phyloP scores from a whole-genome alignment of 2,329 filamentous ascomycete genomes.

The Aspergillus oerlinghausenensis region DNA sequence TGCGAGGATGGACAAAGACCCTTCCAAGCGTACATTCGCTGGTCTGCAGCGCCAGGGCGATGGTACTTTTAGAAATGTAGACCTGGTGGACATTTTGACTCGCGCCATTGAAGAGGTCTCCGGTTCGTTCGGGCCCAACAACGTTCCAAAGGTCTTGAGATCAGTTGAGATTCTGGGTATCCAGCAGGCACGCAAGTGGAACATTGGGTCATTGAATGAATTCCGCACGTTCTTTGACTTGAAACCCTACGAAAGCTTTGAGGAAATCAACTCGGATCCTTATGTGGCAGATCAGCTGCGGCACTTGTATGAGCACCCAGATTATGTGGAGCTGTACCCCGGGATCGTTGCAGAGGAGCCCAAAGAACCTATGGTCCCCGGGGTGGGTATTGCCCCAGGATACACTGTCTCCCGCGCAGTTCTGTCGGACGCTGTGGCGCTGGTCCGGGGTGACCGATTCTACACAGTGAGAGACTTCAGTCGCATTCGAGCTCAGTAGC shows the following conservation, averaged over 20 bases:
- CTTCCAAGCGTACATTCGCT: slow-evolving; percentile 63
- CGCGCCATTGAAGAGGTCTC: slow-evolving; percentile 66
- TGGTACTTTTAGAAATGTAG: slow-evolving; percentile 70
- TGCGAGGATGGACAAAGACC: slow-evolving; percentile 58
- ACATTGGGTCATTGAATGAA: slow-evolving; percentile 73
- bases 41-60: slow-evolving; percentile 60
- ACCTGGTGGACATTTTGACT: slow-evolving; percentile 65
- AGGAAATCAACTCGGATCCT: slow-evolving; percentile 77
- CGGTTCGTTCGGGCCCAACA: slow-evolving; percentile 63
- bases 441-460: slow-evolving; percentile 72
- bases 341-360: slow-evolving; percentile 72
- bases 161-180: slow-evolving; percentile 78
- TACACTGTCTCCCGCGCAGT: slow-evolving; percentile 75
- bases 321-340: slow-evolving; percentile 75
- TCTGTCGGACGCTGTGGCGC: slow-evolving; percentile 69
- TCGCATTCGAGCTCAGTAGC: slow-evolving; percentile 4
- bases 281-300: slow-evolving; percentile 62
- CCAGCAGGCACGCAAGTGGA: slow-evolving; percentile 70
- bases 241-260: slow-evolving; percentile 70
- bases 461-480: slow-evolving; percentile 51
- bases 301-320: slow-evolving; percentile 65
- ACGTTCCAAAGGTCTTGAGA: slow-evolving; percentile 68
- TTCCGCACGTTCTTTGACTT: slow-evolving; percentile 79
- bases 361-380: slow-evolving; percentile 68
- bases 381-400: slow-evolving; percentile 68